Evolutionary conservation across 768 basidiomycete genomes (phyloP).

Genomic region (Lanmaoa pseudosensibilis): DNA sequence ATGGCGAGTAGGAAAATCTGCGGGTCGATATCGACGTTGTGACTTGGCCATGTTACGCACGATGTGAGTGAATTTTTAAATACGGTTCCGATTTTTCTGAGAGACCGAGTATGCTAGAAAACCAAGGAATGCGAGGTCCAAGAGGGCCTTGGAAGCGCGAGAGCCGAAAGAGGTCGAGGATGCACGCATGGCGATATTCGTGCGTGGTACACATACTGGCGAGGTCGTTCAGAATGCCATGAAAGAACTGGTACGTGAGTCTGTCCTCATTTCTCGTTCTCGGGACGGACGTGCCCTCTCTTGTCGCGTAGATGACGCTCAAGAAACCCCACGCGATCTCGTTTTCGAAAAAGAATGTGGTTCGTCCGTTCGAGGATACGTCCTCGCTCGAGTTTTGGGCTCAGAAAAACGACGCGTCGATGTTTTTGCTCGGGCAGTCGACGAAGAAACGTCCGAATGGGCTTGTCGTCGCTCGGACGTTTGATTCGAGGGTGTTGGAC

Average conservation of each 20-base stretch:
- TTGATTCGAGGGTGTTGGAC: constrained; percentile 81
- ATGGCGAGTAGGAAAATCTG: background rate
- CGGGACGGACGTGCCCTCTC: too few species aligned
- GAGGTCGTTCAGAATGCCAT: constrained; percentile 78
- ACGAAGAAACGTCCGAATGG: constrained; percentile 94
- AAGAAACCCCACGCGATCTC: constrained; percentile 90
- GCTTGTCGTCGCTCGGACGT: constrained; percentile 83
- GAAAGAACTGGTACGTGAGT: constrained; percentile 75
- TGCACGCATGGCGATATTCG: constrained; percentile 84
- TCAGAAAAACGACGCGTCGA: constrained; percentile 87
- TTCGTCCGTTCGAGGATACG: constrained; percentile 87
- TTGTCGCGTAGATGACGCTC: constrained; percentile 75
- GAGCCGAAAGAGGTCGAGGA: constrained; percentile 91
- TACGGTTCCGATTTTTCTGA: too few species aligned
- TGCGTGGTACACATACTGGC: constrained; percentile 83
- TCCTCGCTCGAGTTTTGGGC: constrained; percentile 90
- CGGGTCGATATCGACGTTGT: background rate
- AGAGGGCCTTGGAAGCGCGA: constrained; percentile 82
- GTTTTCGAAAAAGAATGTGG: constrained; percentile 90
- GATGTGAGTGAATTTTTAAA: constrained; percentile 23
- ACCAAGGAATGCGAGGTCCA: constrained; percentile 94
- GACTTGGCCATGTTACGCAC: constrained; percentile 27
- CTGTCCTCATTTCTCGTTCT: background rate
- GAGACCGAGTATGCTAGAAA: too few species aligned
- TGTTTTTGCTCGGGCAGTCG: constrained; percentile 88